Percentiles rank a stretch among this genome's conserved stretches.
Conservation (phyloP, 306 rosid genomes). For the Mimosa bimucronata region DNA sequence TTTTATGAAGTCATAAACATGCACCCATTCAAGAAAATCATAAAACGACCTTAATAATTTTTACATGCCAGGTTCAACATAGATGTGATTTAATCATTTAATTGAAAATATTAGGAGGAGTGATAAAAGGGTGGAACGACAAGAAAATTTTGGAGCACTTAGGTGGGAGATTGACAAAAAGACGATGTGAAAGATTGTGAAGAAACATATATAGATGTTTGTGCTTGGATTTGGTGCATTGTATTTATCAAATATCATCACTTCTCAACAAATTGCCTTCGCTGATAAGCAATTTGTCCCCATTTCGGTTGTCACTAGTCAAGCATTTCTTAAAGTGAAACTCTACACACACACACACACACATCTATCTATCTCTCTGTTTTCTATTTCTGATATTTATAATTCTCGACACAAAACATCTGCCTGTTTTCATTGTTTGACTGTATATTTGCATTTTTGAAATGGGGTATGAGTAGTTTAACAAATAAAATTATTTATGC, state of each 20-base stretch:
- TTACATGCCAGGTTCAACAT: neutral
- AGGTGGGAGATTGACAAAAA: neutral
- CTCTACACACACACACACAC: neutral
- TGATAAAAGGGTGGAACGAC: neutral
- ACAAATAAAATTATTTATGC: neutral
- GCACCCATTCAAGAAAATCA: neutral
- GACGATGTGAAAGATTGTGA: slow-evolving; percentile 5
- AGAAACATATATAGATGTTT: neutral
- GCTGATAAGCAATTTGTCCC: slow-evolving; percentile 30
- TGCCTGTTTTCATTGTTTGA: neutral
- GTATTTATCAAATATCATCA: slow-evolving; percentile 8
- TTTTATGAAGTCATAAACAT: neutral
- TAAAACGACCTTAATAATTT: neutral
- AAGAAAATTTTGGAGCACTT: slow-evolving; percentile 14
- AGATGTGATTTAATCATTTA: neutral
- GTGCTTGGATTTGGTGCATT: slow-evolving; percentile 35
- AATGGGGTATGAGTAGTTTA: slow-evolving; percentile 26
- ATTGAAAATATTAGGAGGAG: neutral
- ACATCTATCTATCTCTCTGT: neutral
- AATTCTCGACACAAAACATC: neutral
- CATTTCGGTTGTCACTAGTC: slow-evolving; percentile 20
- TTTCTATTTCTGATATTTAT: neutral
- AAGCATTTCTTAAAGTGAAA: slow-evolving; percentile 35
- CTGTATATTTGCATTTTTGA: neutral
- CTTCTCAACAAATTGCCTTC: slow-evolving; percentile 33